Evolutionary conservation across 805 yeast species (phyloP), one percentile per base, ranked within the genome.

Genomic region (Helenozyma baotianmanensis): DNA sequence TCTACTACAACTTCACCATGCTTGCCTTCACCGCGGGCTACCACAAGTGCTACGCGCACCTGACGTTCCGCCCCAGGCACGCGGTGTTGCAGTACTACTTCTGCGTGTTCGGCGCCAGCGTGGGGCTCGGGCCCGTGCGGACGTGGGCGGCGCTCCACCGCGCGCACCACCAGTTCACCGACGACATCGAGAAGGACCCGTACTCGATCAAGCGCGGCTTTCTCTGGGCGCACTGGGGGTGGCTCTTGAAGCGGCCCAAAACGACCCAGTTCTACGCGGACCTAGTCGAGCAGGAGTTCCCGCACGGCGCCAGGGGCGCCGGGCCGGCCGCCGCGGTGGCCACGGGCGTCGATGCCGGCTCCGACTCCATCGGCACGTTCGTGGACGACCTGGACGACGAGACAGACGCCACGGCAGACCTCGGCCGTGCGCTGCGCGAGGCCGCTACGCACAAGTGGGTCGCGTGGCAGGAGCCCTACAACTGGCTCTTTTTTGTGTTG

Each of bases 161-260:
- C 39, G 88, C 92, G 4, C 97, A 89, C 62, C 97, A 89, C 59
- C 76, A 90, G 38, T 84, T 74, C 56, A 80, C 92, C 26, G 71
- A 65, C 39, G 96, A 89, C 53, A 82, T 94, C 0, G 95, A 85
- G 39, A 72, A 74, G 48, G 97, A 89, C 57, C 97, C 97, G 1
- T 87, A 85, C 59, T 79, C 79, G 50, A 80, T 83, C 23, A 75
- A 89, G 51, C 72, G 83, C 38, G 96, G 97, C 0, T 71, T 87
- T 47, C 60, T 74, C 49, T 88, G 78, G 74, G 78, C 90, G 21
- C 96, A 88, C 60, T 67, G 87, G 61, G 97, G 96, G 3, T 89
- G 96, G 95, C 72, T 84, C 62, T 53, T 87, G 21, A 65, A 81
- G 38, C 72, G 71, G 45, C 88, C 85, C 43, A 64, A 63, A 32